A percentile compares a stretch with the other conserved stretches of the same genome.
phyloP scores from a whole-genome alignment of 192 early-diverging fungal species.

The Backusella psychrophila region DNA sequence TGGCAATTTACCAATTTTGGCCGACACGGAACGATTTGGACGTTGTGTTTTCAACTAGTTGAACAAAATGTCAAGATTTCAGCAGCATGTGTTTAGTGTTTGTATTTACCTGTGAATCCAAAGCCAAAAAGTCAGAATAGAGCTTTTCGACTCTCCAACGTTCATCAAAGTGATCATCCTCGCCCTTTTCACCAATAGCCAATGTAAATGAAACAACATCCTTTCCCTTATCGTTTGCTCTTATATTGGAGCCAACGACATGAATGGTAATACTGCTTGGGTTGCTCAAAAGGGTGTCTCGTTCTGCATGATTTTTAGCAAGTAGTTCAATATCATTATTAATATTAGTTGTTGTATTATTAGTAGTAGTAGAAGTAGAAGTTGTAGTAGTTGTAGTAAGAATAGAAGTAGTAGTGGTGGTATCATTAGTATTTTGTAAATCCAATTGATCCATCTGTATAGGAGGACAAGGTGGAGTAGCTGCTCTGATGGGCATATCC shows the following conservation, averaged over 20 bases:
- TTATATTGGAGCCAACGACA: constrained; percentile 56
- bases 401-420: not conserved
- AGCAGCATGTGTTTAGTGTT: too few relatives aligned
- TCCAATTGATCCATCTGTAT: not conserved
- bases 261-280: constrained; percentile 22
- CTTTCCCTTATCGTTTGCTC: constrained; percentile 75
- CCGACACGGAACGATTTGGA: constrained; percentile 32
- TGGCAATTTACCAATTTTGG: constrained; percentile 72
- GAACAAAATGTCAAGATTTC: not conserved
- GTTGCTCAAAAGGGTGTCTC: not conserved
- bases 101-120: constrained; percentile 82
- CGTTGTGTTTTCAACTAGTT: constrained; percentile 37
- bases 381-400: not conserved
- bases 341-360: not conserved
- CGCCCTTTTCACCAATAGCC: constrained; percentile 33
- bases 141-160: constrained; percentile 87
- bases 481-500: not conserved
- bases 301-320: not conserved
- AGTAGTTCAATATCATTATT: not conserved
- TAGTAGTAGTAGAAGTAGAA: not conserved
- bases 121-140: constrained; percentile 80
- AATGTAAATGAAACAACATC: constrained; percentile 66
- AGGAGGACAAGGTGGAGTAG: constrained; percentile 3
- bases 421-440: not conserved
- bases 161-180: constrained; percentile 39